These are phyloP conservation scores for Hypoxylon perforatum DNA, from an alignment of 495 filamentous ascomycete species.

Conservation along the genomic window DNA sequence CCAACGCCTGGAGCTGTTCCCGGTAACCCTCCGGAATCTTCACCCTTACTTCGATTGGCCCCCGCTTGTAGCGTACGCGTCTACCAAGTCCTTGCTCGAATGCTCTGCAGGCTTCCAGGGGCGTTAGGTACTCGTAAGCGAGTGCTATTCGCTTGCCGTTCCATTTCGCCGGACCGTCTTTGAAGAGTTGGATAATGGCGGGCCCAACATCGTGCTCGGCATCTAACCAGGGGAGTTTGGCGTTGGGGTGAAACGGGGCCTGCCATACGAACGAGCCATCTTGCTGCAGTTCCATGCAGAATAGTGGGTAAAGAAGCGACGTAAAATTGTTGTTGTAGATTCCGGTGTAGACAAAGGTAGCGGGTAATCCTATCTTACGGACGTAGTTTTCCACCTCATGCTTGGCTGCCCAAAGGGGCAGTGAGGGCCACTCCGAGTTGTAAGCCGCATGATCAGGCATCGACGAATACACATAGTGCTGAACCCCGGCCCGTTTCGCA, in stretches of 20 bases:
- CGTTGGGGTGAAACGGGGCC: slow-evolving; percentile 91
- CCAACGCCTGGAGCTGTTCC: slow-evolving; percentile 81
- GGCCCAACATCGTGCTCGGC: slow-evolving; percentile 97
- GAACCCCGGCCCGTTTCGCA: slow-evolving; percentile 83
- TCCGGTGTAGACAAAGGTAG: slow-evolving; percentile 94
- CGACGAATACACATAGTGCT: slow-evolving; percentile 94
- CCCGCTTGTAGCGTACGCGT: slow-evolving; percentile 78
- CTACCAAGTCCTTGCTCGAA: slow-evolving; percentile 83
- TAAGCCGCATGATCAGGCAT: slow-evolving; percentile 95
- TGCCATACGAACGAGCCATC: slow-evolving; percentile 93
- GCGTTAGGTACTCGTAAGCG: slow-evolving; percentile 90
- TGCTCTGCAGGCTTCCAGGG: slow-evolving; percentile 79
- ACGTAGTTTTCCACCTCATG: slow-evolving; percentile 92
- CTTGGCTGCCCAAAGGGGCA: slow-evolving; percentile 93
- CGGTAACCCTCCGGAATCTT: slow-evolving; percentile 89
- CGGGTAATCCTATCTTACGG: slow-evolving; percentile 80
- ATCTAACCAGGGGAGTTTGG: slow-evolving; percentile 93
- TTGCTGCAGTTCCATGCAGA: slow-evolving; percentile 85
- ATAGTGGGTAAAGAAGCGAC: slow-evolving; percentile 88
- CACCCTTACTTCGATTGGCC: slow-evolving; percentile 84
- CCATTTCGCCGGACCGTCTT: slow-evolving; percentile 90
- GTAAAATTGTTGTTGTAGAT: slow-evolving; percentile 99
- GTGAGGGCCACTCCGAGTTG: slow-evolving; percentile 72
- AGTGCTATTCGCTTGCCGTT: slow-evolving; percentile 90
- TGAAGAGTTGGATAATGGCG: slow-evolving; percentile 94